Conservation (phyloP, 129 eudicot genomes). For the Centaurea solstitialis region DNA sequence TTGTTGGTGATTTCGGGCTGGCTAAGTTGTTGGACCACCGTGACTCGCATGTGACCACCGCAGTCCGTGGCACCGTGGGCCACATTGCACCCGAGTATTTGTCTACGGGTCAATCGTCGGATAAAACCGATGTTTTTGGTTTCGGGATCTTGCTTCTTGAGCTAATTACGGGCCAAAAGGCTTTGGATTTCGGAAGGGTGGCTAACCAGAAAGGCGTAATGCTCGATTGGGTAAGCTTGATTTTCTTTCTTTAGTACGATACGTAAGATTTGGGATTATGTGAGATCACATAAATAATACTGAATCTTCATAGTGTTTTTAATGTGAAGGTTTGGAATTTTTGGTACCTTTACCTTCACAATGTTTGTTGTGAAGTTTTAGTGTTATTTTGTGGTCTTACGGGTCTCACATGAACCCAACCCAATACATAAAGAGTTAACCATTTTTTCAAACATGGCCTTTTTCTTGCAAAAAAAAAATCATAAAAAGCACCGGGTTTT, state of each 20-base stretch:
- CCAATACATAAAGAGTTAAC: neutral
- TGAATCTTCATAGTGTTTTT: too few relatives aligned
- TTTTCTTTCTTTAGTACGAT: neutral
- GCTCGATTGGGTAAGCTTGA: slow-evolving; percentile 84
- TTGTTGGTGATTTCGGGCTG: slow-evolving; percentile 95
- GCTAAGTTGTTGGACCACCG: slow-evolving; percentile 90
- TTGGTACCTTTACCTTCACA: too few relatives aligned
- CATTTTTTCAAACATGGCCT: neutral
- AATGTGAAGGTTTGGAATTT: too few relatives aligned
- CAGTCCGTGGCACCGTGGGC: slow-evolving; percentile 97
- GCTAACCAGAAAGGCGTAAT: slow-evolving; percentile 78
- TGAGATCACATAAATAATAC: too few relatives aligned
- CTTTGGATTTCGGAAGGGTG: slow-evolving; percentile 79
- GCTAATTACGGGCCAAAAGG: slow-evolving; percentile 90
- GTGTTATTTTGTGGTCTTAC: too few relatives aligned
- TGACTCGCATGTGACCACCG: slow-evolving; percentile 95
- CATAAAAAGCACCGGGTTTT: too few relatives aligned
- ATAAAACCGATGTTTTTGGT: slow-evolving; percentile 95
- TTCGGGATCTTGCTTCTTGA: slow-evolving; percentile 92
- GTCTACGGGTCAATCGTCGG: slow-evolving; percentile 93
- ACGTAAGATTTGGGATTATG: neutral
- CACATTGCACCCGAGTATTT: slow-evolving; percentile 96
- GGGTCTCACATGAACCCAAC: too few relatives aligned
- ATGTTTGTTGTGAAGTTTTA: too few relatives aligned
- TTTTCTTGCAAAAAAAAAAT: neutral